Evolutionary conservation across 352 stramenopile genomes (phyloP).

Genomic region (Proteromonas lacertae): DNA sequence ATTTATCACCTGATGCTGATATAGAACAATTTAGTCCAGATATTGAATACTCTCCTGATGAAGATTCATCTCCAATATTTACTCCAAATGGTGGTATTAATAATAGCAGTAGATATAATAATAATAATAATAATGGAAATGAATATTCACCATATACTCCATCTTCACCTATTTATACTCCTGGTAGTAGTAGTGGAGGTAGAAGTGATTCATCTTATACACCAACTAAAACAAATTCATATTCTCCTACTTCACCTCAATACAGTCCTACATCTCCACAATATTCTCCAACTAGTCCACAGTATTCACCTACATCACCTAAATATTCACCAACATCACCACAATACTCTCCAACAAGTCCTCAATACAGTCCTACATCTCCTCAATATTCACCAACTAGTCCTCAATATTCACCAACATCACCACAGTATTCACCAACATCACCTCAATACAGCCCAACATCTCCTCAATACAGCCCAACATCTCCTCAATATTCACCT

Average conservation of each 20-base stretch:
- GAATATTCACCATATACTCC: background rate
- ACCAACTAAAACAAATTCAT: no score
- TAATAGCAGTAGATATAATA: background rate
- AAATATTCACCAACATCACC: background rate
- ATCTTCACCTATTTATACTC: background rate
- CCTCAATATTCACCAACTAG: constrained; percentile 15
- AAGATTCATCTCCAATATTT: no score
- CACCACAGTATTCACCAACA: constrained; percentile 6
- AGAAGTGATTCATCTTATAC: background rate
- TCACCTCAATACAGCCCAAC: constrained; percentile 16
- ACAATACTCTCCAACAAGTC: background rate
- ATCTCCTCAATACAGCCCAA: constrained; percentile 41
- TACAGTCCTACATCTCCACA: constrained; percentile 9
- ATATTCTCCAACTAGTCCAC: background rate
- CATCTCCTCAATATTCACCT: constrained; percentile 34
- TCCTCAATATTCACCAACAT: constrained; percentile 19
- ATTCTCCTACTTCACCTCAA: constrained; percentile 10
- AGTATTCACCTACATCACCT: background rate
- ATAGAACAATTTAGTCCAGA: background rate
- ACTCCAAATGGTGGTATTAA: background rate
- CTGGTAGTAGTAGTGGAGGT: background rate
- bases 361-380: constrained; percentile 14
- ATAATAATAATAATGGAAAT: background rate
- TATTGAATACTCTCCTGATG: no score
- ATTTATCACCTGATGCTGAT: background rate